These are phyloP conservation scores for Seminavis robusta DNA, from an alignment of 108 stramenopile species.

Conservation along the genomic window DNA sequence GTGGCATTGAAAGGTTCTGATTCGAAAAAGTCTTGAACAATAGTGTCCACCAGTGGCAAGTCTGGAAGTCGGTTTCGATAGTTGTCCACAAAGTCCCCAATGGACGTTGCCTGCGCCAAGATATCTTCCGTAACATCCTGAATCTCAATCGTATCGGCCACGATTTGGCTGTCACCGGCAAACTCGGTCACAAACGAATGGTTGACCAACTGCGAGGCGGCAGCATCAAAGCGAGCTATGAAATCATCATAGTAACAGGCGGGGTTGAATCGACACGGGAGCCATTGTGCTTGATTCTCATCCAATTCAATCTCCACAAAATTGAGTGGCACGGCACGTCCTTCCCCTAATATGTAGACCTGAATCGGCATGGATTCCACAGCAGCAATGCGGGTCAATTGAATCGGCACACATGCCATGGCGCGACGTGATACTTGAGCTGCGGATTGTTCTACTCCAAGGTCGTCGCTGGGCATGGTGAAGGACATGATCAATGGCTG, in stretches of 20 bases:
- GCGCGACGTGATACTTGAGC: too few relatives aligned
- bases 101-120: neutral
- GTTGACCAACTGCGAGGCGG: too few relatives aligned
- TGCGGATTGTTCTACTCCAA: too few relatives aligned
- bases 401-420: neutral
- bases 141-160: neutral
- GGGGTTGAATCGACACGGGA: neutral
- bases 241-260: neutral
- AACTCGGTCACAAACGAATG: neutral
- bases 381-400: neutral
- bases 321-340: neutral
- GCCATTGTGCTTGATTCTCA: neutral
- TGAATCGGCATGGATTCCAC: neutral
- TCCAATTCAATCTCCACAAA: neutral
- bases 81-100: neutral
- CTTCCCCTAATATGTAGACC: neutral
- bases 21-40: neutral
- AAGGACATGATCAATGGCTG: neutral
- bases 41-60: neutral
- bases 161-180: neutral
- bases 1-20: neutral
- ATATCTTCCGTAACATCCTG: too few relatives aligned
- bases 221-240: neutral
- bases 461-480: neutral
- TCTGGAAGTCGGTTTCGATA: neutral